Conservation (phyloP, 2,329 filamentous ascomycete genomes). For the Coniochaeta sp. region DNA sequence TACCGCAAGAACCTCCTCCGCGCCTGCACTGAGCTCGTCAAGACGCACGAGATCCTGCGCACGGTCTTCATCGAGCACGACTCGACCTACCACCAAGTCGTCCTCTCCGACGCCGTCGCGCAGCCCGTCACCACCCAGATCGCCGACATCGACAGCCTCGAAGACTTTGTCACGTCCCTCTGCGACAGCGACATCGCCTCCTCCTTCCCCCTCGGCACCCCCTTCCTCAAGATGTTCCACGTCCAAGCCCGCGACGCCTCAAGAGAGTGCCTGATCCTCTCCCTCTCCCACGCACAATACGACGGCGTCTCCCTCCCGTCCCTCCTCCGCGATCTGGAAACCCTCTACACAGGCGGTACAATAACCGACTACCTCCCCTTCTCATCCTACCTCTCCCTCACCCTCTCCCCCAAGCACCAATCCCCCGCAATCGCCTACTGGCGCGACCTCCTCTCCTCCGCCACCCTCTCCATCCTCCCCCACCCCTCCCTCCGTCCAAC, state of each 20-base stretch:
- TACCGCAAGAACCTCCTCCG: slow-evolving; percentile 17
- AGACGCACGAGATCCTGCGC: slow-evolving; percentile 28
- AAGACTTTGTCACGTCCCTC: slow-evolving; percentile 21
- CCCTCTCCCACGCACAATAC: slow-evolving; percentile 40
- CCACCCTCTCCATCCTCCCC: slow-evolving; percentile 23
- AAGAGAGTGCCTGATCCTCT: slow-evolving; percentile 27
- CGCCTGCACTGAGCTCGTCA: slow-evolving; percentile 21
- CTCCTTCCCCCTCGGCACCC: slow-evolving; percentile 27
- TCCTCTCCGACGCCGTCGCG: slow-evolving; percentile 23
- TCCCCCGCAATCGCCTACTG: slow-evolving; percentile 31
- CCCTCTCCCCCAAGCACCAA: slow-evolving; percentile 19
- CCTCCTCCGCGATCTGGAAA: slow-evolving; percentile 30
- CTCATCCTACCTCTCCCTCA: slow-evolving; percentile 27
- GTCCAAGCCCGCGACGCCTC: slow-evolving; percentile 12
- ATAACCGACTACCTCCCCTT: slow-evolving; percentile 25
- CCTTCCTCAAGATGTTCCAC: slow-evolving; percentile 24
- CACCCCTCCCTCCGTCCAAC: neutral
- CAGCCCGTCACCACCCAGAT: slow-evolving; percentile 18
- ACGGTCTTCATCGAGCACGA: slow-evolving; percentile 28
- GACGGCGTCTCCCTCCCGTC: slow-evolving; percentile 37
- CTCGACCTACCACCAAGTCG: slow-evolving; percentile 24
- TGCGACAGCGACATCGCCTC: slow-evolving; percentile 25
- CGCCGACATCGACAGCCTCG: slow-evolving; percentile 19
- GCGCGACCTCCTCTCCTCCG: slow-evolving; percentile 28
- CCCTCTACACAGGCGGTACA: slow-evolving; percentile 24